These are phyloP conservation scores for Tolypocladium guangdongense DNA, from an alignment of 2,329 filamentous ascomycete genomes.

Conservation along the genomic window DNA sequence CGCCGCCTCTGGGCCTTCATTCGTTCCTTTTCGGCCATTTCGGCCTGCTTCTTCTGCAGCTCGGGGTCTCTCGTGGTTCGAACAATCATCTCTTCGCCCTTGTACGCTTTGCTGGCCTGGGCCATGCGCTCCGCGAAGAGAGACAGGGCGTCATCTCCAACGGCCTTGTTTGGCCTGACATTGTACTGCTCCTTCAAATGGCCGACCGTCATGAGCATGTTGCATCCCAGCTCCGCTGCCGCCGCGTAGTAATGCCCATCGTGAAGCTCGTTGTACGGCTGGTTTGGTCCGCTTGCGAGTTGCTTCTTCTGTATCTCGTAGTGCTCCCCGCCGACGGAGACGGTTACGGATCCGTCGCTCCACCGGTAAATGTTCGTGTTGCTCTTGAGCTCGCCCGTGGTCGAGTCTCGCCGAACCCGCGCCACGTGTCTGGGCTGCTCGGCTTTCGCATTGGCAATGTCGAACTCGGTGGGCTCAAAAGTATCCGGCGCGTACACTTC, in stretches of 20 bases:
- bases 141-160: slow-evolving; percentile 61
- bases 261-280: slow-evolving; percentile 53
- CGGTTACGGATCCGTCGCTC: slow-evolving; percentile 68
- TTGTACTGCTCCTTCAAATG: slow-evolving; percentile 65
- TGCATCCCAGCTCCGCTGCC: slow-evolving; percentile 56
- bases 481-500: slow-evolving; percentile 53
- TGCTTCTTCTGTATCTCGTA: slow-evolving; percentile 63
- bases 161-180: slow-evolving; percentile 54
- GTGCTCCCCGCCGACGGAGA: slow-evolving; percentile 65
- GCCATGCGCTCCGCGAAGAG: slow-evolving; percentile 58
- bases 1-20: slow-evolving; percentile 53
- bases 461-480: slow-evolving; percentile 50
- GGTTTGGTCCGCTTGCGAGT: slow-evolving; percentile 50
- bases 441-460: slow-evolving; percentile 41
- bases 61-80: slow-evolving; percentile 65
- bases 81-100: slow-evolving; percentile 54
- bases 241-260: slow-evolving; percentile 70
- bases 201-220: slow-evolving; percentile 60
- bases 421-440: slow-evolving; percentile 52
- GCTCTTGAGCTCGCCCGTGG: slow-evolving; percentile 57
- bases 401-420: slow-evolving; percentile 57
- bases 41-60: slow-evolving; percentile 61
- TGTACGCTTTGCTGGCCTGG: slow-evolving; percentile 45
- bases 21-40: slow-evolving; percentile 64
- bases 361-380: slow-evolving; percentile 67